phyloP scores from a whole-genome alignment of 257 asterid species.

The Petrea volubilis region DNA sequence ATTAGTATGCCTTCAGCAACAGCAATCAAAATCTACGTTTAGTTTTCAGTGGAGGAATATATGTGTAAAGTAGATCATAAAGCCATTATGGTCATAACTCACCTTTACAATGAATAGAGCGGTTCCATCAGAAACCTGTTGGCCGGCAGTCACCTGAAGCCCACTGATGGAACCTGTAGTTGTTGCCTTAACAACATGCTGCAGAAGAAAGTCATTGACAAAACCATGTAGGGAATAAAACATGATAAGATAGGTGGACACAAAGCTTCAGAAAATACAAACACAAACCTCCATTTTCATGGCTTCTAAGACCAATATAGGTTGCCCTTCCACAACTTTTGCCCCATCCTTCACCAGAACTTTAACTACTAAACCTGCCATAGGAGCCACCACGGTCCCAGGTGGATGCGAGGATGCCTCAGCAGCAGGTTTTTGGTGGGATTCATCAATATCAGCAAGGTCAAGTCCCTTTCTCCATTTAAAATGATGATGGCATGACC shows the following conservation, averaged over 20 bases:
- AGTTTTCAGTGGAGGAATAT: not conserved
- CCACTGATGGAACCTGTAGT: slow-evolving; percentile 64
- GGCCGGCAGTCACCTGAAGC: slow-evolving; percentile 71
- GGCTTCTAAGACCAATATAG: slow-evolving; percentile 85
- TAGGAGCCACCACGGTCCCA: slow-evolving; percentile 85
- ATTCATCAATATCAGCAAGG: slow-evolving; percentile 50
- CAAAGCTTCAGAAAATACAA: slow-evolving; percentile 3
- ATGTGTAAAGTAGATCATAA: not conserved
- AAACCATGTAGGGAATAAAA: slow-evolving; percentile 3
- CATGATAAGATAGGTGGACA: slow-evolving; percentile 9
- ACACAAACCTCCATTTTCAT: slow-evolving; percentile 97
- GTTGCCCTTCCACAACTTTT: slow-evolving; percentile 74
- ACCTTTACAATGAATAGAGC: slow-evolving; percentile 72
- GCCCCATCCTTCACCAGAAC: slow-evolving; percentile 72
- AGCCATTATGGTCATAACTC: slow-evolving; percentile 20
- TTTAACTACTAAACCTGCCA: slow-evolving; percentile 94
- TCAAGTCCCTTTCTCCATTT: slow-evolving; percentile 55
- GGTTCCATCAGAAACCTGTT: slow-evolving; percentile 79
- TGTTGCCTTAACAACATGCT: slow-evolving; percentile 95
- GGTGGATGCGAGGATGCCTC: slow-evolving; percentile 70
- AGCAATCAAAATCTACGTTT: not conserved
- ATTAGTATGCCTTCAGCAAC: not conserved
- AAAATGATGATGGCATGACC: slow-evolving; percentile 71
- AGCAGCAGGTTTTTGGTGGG: slow-evolving; percentile 44
- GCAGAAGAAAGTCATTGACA: slow-evolving; percentile 20